These are phyloP conservation scores for Yamadazyma atlantica DNA, from an alignment of 1,139 yeast species.

Conservation along the genomic window DNA sequence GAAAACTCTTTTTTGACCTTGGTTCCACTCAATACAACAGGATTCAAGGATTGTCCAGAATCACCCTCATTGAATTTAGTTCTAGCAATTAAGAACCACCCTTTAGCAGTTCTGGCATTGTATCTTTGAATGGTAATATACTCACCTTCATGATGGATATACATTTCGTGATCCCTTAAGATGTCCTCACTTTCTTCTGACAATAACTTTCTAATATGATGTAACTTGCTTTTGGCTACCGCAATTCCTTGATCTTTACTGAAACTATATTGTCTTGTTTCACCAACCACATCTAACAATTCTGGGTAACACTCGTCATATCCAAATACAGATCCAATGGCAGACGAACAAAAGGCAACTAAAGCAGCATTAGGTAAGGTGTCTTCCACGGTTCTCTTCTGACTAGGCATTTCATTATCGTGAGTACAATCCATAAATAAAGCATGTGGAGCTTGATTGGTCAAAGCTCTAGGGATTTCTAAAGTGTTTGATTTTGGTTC, in stretches of 20 bases:
- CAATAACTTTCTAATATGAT: constrained; percentile 56
- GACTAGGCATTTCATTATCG: constrained; percentile 87
- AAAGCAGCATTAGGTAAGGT: constrained; percentile 93
- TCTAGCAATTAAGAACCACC: constrained; percentile 87
- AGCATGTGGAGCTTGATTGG: constrained; percentile 80
- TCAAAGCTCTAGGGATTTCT: constrained; percentile 63
- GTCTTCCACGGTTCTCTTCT: constrained; percentile 90
- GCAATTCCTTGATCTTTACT: constrained; percentile 62
- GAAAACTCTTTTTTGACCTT: constrained; percentile 61
- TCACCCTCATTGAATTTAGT: constrained; percentile 60
- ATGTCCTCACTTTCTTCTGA: constrained; percentile 66
- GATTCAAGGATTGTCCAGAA: constrained; percentile 54
- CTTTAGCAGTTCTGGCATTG: constrained; percentile 81
- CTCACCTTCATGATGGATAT: constrained; percentile 91
- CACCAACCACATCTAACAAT: constrained; percentile 78
- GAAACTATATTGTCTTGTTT: constrained; percentile 61
- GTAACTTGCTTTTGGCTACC: constrained; percentile 60
- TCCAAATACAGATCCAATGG: constrained; percentile 93
- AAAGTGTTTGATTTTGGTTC: constrained; percentile 39
- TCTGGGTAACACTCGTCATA: constrained; percentile 90
- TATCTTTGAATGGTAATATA: constrained; percentile 87
- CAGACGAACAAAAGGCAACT: constrained; percentile 90
- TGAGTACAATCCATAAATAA: constrained; percentile 97
- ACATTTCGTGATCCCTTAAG: constrained; percentile 81
- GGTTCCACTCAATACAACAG: constrained; percentile 66